phyloP scores from a whole-genome alignment of 2,329 filamentous ascomycete species.

The Bipolaris zeicola region DNA sequence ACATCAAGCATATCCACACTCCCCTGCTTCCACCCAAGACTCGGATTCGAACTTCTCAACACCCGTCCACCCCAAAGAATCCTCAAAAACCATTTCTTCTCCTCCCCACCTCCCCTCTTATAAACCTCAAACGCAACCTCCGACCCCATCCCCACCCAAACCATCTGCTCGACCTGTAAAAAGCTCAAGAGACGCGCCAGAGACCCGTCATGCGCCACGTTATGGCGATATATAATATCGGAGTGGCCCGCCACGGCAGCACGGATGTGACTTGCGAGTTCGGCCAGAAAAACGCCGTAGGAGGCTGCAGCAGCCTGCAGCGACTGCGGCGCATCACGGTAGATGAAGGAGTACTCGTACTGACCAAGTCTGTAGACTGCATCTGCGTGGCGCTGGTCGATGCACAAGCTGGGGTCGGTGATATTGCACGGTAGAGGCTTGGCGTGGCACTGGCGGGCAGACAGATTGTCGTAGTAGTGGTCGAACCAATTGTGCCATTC shows the following conservation, averaged over 20 bases:
- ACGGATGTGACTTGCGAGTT: constrained; percentile 70
- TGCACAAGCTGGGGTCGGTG: constrained; percentile 60
- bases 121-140: constrained; percentile 80
- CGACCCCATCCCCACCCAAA: constrained; percentile 83
- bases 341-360: constrained; percentile 81
- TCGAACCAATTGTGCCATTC: constrained; percentile 76
- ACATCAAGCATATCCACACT: constrained; percentile 72
- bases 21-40: constrained; percentile 55
- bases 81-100: constrained; percentile 58
- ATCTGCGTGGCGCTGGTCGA: constrained; percentile 67
- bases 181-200: constrained; percentile 70
- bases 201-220: constrained; percentile 80
- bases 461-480: constrained; percentile 86
- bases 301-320: constrained; percentile 66
- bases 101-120: constrained; percentile 13
- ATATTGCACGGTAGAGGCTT: constrained; percentile 73
- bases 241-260: constrained; percentile 34
- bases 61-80: constrained; percentile 74
- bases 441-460: constrained; percentile 75
- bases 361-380: constrained; percentile 76
- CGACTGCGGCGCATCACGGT: constrained; percentile 68
- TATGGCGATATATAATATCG: constrained; percentile 68
- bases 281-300: constrained; percentile 76
- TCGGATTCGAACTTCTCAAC: constrained; percentile 70
- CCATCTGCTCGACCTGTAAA: constrained; percentile 75